Percentiles rank a stretch among this genome's conserved stretches.
Conservation (phyloP, 371 early-diverging fungal genomes). For the Dichotomocladium elegans region DNA sequence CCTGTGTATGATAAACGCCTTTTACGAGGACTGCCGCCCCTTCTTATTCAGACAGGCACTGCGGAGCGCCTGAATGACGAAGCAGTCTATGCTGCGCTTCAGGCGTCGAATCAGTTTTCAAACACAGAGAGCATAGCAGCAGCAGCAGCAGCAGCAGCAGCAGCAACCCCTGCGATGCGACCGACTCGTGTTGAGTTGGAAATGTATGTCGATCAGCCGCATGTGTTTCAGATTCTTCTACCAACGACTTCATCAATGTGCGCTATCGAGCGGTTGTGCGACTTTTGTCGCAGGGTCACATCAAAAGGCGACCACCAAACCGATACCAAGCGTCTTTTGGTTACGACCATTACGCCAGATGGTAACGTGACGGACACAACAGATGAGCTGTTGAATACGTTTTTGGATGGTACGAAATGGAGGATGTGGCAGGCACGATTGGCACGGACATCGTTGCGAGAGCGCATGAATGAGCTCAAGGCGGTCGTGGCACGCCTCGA, state of each 20-base stretch:
- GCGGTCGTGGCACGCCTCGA: slow-evolving; percentile 1
- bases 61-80: slow-evolving; percentile 70
- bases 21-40: slow-evolving; percentile 37
- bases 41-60: slow-evolving; percentile 60
- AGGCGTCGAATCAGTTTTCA: slow-evolving; percentile 25
- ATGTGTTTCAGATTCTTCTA: slow-evolving; percentile 66
- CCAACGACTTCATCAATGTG: slow-evolving; percentile 13
- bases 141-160: neutral
- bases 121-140: slow-evolving; percentile 12
- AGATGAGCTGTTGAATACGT: slow-evolving; percentile 3
- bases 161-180: no score
- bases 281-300: neutral
- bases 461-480: slow-evolving; percentile 12
- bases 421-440: slow-evolving; percentile 23
- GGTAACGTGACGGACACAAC: slow-evolving; percentile 22
- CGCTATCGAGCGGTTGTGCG: slow-evolving; percentile 3
- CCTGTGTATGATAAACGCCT: slow-evolving; percentile 41
- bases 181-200: slow-evolving; percentile 30
- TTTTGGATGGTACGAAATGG: slow-evolving; percentile 16
- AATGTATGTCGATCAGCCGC: slow-evolving; percentile 71
- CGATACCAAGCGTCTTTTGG: neutral
- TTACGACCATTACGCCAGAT: slow-evolving; percentile 10
- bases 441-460: slow-evolving; percentile 18
- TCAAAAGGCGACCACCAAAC: neutral
- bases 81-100: slow-evolving; percentile 35